Base-by-base conservation (phyloP, 179 eudicot species). In the Dionaea muscipula region DNA sequence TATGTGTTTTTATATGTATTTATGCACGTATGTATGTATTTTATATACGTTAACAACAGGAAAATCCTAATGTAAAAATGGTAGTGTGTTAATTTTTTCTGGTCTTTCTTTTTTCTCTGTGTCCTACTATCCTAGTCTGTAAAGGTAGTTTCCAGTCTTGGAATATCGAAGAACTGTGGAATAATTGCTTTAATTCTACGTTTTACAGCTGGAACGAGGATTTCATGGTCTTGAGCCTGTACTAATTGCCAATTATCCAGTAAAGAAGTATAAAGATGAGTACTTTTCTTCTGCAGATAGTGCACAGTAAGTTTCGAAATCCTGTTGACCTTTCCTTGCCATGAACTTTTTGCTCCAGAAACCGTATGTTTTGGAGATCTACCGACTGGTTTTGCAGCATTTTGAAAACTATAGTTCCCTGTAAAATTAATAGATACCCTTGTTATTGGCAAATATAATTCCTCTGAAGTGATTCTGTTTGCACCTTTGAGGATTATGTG, bases 201-300 rank as follows among this genome's bases (percentile, higher is more conserved):
- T 78, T 33, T 48, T 63, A 26, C 78, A 86, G 95, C 51, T 84
- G 81, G 95, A 86, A 59, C 47, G 94, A 26, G 95, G 94, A 53
- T 56, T 79, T 21, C 86, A 76, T 63, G 93, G 93, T 39, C 73
- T 80, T 59, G 88, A 86, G 54, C 83, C 78, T 59, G 72, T 77
- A 19, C 75, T 73, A 8, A 66, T 81, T 46, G 81, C 81, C 57
- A 83, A 75, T 57, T 86, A 83, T 63, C 95, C 97, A 19, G 81
- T 77, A 8, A 81, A 81, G 68, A 89, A 78, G 75, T 89, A 64
- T 47, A 73, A 75, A 44, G 88, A 86, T 60, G 71, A 72, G 47
- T 78, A 71, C 50, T 83, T 86, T 64, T 59, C 80, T 2, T 75
- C 81, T 12, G 68, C 69, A 20, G 89, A 76, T 61, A 78, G 70